These are phyloP conservation scores for Curvularia lunata DNA, from an alignment of 2,329 filamentous ascomycete genomes.

Conservation along the genomic window DNA sequence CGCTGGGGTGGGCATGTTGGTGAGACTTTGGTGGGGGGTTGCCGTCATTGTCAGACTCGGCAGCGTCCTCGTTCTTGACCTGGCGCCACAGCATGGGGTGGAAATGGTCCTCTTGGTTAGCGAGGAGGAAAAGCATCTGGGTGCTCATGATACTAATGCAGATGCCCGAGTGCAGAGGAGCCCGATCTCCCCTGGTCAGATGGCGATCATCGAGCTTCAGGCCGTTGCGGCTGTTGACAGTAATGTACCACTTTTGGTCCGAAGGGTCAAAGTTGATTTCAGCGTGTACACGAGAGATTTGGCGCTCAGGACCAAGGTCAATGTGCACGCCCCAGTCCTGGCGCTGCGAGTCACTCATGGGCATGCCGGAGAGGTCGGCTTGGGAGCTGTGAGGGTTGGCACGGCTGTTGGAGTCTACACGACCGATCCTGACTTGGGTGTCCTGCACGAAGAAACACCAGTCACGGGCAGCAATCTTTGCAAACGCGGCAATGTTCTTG, in stretches of 20 bases:
- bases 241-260: constrained; percentile 74
- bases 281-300: constrained; percentile 58
- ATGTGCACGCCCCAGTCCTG: constrained; percentile 70
- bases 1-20: constrained; percentile 42
- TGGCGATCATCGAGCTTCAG: constrained; percentile 79
- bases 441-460: constrained; percentile 86
- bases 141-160: constrained; percentile 91
- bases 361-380: constrained; percentile 32
- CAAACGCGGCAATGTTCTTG: constrained; percentile 67
- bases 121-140: constrained; percentile 99
- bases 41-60: constrained; percentile 50
- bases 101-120: constrained; percentile 73
- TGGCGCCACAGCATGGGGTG: constrained; percentile 70
- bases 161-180: constrained; percentile 79
- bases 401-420: constrained; percentile 51
- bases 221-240: constrained; percentile 90
- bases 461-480: constrained; percentile 79
- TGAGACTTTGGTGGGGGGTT: constrained; percentile 41
- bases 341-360: constrained; percentile 31
- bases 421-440: constrained; percentile 76
- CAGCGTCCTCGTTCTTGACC: constrained; percentile 54
- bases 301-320: constrained; percentile 69
- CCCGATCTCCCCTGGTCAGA: constrained; percentile 70
- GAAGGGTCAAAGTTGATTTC: constrained; percentile 56
- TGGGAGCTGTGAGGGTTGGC: constrained; percentile 40